Evolutionary conservation across 148 eudicot species (phyloP), one percentile per base, ranked within the genome.

Genomic region (Drosera capensis): DNA sequence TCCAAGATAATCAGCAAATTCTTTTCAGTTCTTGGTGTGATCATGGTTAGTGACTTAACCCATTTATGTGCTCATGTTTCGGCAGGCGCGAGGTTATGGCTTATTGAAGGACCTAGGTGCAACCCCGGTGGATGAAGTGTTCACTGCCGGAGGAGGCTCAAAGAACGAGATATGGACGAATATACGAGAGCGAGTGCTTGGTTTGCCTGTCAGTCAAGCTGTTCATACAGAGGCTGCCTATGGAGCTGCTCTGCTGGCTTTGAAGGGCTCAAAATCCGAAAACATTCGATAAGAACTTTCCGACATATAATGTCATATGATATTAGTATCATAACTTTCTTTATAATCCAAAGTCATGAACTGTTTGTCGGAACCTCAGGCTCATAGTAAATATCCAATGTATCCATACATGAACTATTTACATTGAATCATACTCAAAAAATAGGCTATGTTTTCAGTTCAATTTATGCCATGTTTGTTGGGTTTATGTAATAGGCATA

Each of bases 221-320:
- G 55, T 49, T 35, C 86, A 92, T n/a, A 92, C 99, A 3, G 99
- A 92, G 62, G 99, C 99, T 51, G 94, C 99, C 24, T 85, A 85
- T 66, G 99, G 99, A 18, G 94, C 99, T 45, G 99, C 99, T 35
- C 64, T 81, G 25, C 58, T 92, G 70, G 99, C 99, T 25, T 50
- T 81, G 40, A 81, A 74, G 66, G 95, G 94, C n/a, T n/a, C n/a
- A n/a, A n/a, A n/a, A n/a, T n/a, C n/a, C n/a, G n/a, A n/a, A n/a
- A n/a, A n/a, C n/a, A n/a, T n/a, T n/a, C n/a, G n/a, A n/a, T n/a
- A n/a, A n/a, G n/a, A n/a, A n/a, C n/a, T n/a, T n/a, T n/a, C n/a
- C n/a, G n/a, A n/a, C n/a, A n/a, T n/a, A n/a, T n/a, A n/a, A n/a
- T n/a, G n/a, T n/a, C n/a, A n/a, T n/a, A n/a, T n/a, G n/a, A n/a